These are phyloP conservation scores for Cyberlindnera euphorbiiphila DNA, from an alignment of 805 yeast genomes.

Conservation along the genomic window DNA sequence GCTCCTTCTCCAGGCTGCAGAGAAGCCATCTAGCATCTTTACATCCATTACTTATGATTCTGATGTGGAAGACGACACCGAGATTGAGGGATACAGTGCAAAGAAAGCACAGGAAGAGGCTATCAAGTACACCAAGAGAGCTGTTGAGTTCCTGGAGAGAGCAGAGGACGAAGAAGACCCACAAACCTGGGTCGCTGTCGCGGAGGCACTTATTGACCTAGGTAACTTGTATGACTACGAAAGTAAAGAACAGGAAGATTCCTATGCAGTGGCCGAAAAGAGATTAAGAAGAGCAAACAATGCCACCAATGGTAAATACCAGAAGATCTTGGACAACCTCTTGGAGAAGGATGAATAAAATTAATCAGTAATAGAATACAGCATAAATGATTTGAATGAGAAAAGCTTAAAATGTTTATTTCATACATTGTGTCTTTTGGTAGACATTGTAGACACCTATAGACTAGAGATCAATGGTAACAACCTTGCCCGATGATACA, in stretches of 20 bases:
- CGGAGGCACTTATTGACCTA: conserved; percentile 78
- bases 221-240: conserved; percentile 72
- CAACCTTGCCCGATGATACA: conserved; percentile 3
- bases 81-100: conserved; percentile 25
- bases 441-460: too few relatives aligned
- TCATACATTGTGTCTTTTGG: too few relatives aligned
- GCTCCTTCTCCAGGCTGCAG: conserved; percentile 60
- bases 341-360: conserved; percentile 18
- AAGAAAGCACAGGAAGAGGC: conserved; percentile 49
- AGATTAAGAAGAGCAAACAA: conserved; percentile 68
- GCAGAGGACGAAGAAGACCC: conserved; percentile 74
- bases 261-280: conserved; percentile 67
- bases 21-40: conserved; percentile 51
- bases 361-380: neutral
- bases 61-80: conserved; percentile 35
- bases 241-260: conserved; percentile 59
- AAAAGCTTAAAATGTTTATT: too few relatives aligned
- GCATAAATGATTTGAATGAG: conserved; percentile 1
- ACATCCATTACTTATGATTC: conserved; percentile 58
- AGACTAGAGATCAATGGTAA: conserved; percentile 1
- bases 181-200: conserved; percentile 74
- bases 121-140: conserved; percentile 43
- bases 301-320: conserved; percentile 73
- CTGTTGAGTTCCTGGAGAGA: conserved; percentile 51
- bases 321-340: conserved; percentile 57